Base-by-base conservation (phyloP, 495 filamentous ascomycete genomes). In the Trichoderma virens region DNA sequence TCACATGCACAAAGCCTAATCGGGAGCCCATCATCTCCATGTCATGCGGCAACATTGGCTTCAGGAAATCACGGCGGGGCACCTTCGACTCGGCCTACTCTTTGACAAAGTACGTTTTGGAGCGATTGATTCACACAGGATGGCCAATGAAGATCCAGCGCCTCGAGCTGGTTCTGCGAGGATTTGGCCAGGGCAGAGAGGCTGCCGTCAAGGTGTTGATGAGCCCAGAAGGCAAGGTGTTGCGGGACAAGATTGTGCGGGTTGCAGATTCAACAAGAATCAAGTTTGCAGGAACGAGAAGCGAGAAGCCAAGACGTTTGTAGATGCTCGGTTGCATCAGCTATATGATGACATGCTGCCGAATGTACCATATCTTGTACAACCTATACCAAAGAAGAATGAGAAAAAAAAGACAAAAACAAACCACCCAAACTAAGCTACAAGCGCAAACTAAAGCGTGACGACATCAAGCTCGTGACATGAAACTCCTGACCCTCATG, bases 201-300 rank as follows among this genome's bases (percentile, higher is more conserved):
- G 94, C 93, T 11, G 90, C 91, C 54, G 86, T 82, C 31, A 98
- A 97, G 83, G 90, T 92, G 0, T 73, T 98, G 35, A 70, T 98
- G 69, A 92, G 95, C 20, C 86, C 78, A 47, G 93, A 98, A 73
- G 94, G 94, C 61, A 86, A 82, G 71, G 70, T 77, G 67, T 67
- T 98, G 59, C 85, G 91, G 66, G 76, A 78, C 18, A 83, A 86
- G 77, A 85, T 98, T 65, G 77, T 80, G 61, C 85, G 85, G 69
- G 90, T 98, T 41, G 82, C 87, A 27, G 94, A 98, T 80, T 75
- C 83, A 38, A 96, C 92, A 59, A 87, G 90, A 70, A 72, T 98
- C 71, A 98, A 98, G 78, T 96, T 97, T 79, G 94, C 95, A 77
- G 95, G 94, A 70, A 92, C 91, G 65, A 89, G 93, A 74, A 91